Evolutionary conservation across 257 asterid species (phyloP).

Genomic region (Ehretia macrophylla): DNA sequence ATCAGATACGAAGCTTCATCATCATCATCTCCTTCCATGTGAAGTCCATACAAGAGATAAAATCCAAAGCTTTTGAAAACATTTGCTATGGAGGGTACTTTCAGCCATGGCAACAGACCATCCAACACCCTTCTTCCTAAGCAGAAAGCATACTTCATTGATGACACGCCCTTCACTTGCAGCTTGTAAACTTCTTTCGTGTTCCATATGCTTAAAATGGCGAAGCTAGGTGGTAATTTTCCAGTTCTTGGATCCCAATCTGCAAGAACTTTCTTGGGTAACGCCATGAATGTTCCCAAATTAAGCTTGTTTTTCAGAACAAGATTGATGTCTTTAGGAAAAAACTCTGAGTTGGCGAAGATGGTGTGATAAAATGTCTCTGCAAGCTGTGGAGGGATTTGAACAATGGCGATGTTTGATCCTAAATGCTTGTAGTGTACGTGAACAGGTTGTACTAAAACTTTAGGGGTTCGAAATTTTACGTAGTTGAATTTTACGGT

Average conservation of each 20-base stretch:
- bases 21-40: slow-evolving; percentile 61
- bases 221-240: slow-evolving; percentile 34
- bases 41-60: slow-evolving; percentile 58
- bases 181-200: slow-evolving; percentile 59
- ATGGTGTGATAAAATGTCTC: slow-evolving; percentile 35
- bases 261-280: slow-evolving; percentile 33
- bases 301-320: slow-evolving; percentile 50
- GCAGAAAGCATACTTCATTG: slow-evolving; percentile 45
- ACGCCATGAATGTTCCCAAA: slow-evolving; percentile 75
- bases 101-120: slow-evolving; percentile 60
- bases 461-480: slow-evolving; percentile 64
- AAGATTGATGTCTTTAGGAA: slow-evolving; percentile 52
- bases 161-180: slow-evolving; percentile 60
- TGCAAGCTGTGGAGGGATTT: slow-evolving; percentile 37
- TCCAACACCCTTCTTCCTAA: slow-evolving; percentile 59
- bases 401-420: slow-evolving; percentile 30
- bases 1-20: slow-evolving; percentile 33
- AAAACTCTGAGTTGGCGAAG: slow-evolving; percentile 51
- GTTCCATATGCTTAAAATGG: slow-evolving; percentile 71
- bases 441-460: slow-evolving; percentile 76
- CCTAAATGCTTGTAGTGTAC: slow-evolving; percentile 49
- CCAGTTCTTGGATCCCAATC: slow-evolving; percentile 41
- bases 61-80: slow-evolving; percentile 63
- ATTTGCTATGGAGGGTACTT: slow-evolving; percentile 58
- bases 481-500: slow-evolving; percentile 46